Evolutionary conservation across 495 filamentous ascomycete species (phyloP), one percentile per base, ranked within the genome.

Genomic region (Tuber calosporum): DNA sequence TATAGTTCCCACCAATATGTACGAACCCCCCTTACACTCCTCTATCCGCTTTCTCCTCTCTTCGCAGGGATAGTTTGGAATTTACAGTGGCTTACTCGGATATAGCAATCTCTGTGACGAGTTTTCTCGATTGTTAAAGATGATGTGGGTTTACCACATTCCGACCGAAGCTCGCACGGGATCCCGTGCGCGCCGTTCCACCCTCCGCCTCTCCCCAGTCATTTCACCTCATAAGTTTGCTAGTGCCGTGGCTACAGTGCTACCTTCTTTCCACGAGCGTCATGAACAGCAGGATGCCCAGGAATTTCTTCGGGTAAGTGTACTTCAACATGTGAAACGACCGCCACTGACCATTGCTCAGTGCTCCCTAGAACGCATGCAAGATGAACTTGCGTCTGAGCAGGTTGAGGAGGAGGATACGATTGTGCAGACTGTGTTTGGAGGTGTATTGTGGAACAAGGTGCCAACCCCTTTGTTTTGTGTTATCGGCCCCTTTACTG

Each of bases 391-490:
- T n/a, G 71, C 79, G 66, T 73, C 69, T 36, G 77, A 79, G 62
- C 75, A 67, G 37, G 48, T 67, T 40, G 73, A 69, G 45, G 66
- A 30, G 58, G 77, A 79, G 67, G 71, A 80, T 36, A 80, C 74
- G 7, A 80, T 80, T 34, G 74, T 80, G 43, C 78, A 80, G 15
- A 58, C 71, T 20, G 77, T 80, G 26, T 80, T 80, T 66, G 78
- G 78, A 45, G 78, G 78, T 69, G 71, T 79, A 39, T 41, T 80
- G 41, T 80, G 78, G 78, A 80, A 80, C n/a, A 80, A 80, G 72
- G 78, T 80, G 76, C 53, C n/a, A 62, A 62, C 26, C 26, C 48
- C 26, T 67, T 66, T 75, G 8, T 48, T 39, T 62, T n/a, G 37
- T 53, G 71, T 69, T 30, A 40, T 74, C 72, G 8, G 11, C 53